These are phyloP conservation scores for Mentha longifolia DNA, from an alignment of 257 asterid species.

Conservation along the genomic window DNA sequence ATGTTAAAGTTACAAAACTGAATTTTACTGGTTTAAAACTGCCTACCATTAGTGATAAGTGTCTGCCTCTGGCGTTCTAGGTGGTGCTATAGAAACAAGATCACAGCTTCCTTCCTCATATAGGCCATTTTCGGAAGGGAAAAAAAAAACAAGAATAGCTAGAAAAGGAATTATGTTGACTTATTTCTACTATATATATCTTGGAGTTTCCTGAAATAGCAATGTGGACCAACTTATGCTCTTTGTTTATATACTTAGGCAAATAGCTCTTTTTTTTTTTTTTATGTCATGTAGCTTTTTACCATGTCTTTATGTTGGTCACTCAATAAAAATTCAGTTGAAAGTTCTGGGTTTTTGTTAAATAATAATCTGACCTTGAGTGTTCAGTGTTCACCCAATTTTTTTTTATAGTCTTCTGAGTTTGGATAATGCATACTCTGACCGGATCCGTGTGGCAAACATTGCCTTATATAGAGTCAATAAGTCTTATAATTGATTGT, in stretches of 20 bases:
- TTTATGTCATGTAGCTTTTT: not conserved
- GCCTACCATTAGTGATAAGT: not conserved
- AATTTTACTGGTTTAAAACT: not conserved
- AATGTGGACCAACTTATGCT: too few relatives aligned
- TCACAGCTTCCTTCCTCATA: too few relatives aligned
- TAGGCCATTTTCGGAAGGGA: not conserved
- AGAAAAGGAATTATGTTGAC: not conserved
- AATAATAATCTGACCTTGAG: not conserved
- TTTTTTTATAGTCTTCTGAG: not conserved
- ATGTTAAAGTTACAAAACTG: not conserved
- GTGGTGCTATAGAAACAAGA: not conserved
- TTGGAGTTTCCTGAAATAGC: too few relatives aligned
- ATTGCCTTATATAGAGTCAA: too few relatives aligned
- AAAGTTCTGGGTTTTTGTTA: not conserved
- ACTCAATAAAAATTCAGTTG: not conserved
- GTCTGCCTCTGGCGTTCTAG: constrained; percentile 1
- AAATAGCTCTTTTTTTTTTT: not conserved
- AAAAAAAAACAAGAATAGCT: not conserved
- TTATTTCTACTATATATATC: not conserved
- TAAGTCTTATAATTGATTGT: too few relatives aligned
- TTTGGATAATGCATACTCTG: not conserved
- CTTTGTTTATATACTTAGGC: not conserved
- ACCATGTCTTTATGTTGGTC: not conserved
- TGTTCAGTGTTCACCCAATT: not conserved
- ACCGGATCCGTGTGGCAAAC: too few relatives aligned